Percentiles rank a stretch among this genome's conserved stretches.
Conservation (phyloP, 768 basidiomycete species). For the Tricholoma sp. region DNA sequence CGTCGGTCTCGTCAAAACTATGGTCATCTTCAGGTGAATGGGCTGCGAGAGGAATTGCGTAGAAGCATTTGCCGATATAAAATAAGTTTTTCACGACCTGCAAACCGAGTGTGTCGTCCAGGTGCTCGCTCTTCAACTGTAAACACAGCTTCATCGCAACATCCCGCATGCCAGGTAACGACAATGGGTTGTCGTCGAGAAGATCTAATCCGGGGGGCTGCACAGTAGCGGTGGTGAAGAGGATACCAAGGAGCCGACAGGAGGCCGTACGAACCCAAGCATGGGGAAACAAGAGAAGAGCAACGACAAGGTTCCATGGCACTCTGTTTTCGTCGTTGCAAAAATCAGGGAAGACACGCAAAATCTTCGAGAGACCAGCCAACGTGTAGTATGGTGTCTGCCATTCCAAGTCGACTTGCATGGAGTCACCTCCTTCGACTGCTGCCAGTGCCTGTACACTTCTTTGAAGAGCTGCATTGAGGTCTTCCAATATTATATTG, state of each 20-base stretch:
- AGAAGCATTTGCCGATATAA: conserved; percentile 86
- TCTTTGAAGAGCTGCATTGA: conserved; percentile 42
- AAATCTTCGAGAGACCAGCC: conserved; percentile 56
- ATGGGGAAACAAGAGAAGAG: conserved; percentile 83
- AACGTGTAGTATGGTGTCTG: conserved; percentile 80
- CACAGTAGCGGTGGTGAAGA: conserved; percentile 54
- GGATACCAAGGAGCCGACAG: conserved; percentile 65
- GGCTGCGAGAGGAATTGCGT: conserved; percentile 28
- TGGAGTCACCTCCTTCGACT: conserved; percentile 38
- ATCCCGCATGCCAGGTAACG: conserved; percentile 53
- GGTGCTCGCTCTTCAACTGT: conserved; percentile 77
- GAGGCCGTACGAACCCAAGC: conserved; percentile 89
- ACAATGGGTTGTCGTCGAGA: conserved; percentile 41
- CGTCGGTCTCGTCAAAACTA: conserved; percentile 22
- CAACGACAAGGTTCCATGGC: conserved; percentile 57
- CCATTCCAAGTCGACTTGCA: conserved; percentile 67
- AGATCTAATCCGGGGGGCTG: conserved; percentile 29
- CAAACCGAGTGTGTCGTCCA: conserved; percentile 67
- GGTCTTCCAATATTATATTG: conserved; percentile 48
- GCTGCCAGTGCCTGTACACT: conserved; percentile 36
- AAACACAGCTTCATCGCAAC: conserved; percentile 68
- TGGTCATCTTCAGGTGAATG: conserved; percentile 14
- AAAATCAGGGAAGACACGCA: conserved; percentile 51
- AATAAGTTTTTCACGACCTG: conserved; percentile 93
- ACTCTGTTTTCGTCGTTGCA: conserved; percentile 41